Evolutionary conservation across 73 alveolate genomes (phyloP).

Genomic region (Tetrahymena malaccensis): DNA sequence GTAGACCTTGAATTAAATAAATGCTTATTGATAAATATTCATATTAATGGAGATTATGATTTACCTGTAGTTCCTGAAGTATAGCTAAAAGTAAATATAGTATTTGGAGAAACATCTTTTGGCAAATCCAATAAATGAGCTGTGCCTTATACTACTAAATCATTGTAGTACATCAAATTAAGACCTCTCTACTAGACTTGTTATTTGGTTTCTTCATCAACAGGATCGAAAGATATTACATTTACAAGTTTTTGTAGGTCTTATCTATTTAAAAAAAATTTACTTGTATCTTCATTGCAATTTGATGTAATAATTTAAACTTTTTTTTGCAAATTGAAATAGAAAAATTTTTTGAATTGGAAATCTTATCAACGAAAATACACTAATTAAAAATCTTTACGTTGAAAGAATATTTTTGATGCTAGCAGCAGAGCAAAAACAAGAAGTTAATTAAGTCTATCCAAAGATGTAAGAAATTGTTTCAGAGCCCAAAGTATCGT

Average conservation of each 20-base stretch:
- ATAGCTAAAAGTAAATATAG: conserved; percentile 51
- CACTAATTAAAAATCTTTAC: neutral
- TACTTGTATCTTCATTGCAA: no score
- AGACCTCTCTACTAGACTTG: conserved; percentile 15
- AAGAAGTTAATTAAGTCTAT: conserved; percentile 58
- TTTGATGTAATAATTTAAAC: no score
- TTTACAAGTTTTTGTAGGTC: neutral
- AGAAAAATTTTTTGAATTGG: no score
- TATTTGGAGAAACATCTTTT: neutral
- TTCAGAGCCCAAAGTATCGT: conserved; percentile 28
- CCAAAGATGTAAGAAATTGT: conserved; percentile 57
- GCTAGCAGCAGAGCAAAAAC: conserved; percentile 46
- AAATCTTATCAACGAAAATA: no score
- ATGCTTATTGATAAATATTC: conserved; percentile 49
- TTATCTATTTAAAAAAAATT: neutral
- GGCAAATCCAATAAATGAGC: neutral
- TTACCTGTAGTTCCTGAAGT: conserved; percentile 92
- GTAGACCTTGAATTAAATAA: conserved; percentile 89
- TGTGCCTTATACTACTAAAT: conserved; percentile 7
- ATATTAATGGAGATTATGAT: neutral
- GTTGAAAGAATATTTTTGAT: conserved; percentile 45
- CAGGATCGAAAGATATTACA: conserved; percentile 15
- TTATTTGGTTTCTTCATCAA: neutral
- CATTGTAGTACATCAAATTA: neutral
- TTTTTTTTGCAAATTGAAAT: no score